Evolutionary conservation across 768 basidiomycete genomes (phyloP), one percentile per base, ranked within the genome.

Genomic region (Neoboletus brunneissimus): DNA sequence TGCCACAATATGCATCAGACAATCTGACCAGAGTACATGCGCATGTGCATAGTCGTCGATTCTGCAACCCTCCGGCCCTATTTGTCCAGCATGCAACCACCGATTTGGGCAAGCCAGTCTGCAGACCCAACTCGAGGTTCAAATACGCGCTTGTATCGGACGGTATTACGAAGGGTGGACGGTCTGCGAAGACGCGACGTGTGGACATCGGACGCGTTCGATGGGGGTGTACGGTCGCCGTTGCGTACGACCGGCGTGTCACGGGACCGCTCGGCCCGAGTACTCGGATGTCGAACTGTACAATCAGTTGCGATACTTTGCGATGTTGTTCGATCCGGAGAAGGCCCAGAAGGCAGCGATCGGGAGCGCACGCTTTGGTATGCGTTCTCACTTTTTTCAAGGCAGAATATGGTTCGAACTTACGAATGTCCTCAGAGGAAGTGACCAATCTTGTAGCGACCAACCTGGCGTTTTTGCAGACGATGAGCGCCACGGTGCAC

Each of bases 121-220:
- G 46, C 84, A 87, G 57, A 77, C 85, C 22, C 97, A 98, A 69
- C 81, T 98, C 15, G 95, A 98, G 67, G 75, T 81, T 1, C 92
- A 95, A 63, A 89, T 98, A 49, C 85, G 95, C 0, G 72, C 80
- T 2, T 83, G 82, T 59, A 88, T 99, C 48, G 74, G 77, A 9
- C 81, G 78, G 63, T 98, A 95, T 72, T 98, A 99, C 67, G 85
- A 97, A 64, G 86, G 86, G 1, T 95, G 91, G 90, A 87, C 83
- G 1, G 75, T 88, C 6, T 99, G 97, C 72, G 82, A 94, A 63
- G 97, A 98, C 58, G 76, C 83, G 22, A 88, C 87, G 0, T 99
- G 97, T 66, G 83, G 83, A 10, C 79, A 85, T 57, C 81, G 90
- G 37, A 94, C 96, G n/a, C 79, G 97, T 20, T 90, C 87, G 81